Conservation (phyloP, 2,329 filamentous ascomycete genomes). For the Cryoendolithus antarcticus region DNA sequence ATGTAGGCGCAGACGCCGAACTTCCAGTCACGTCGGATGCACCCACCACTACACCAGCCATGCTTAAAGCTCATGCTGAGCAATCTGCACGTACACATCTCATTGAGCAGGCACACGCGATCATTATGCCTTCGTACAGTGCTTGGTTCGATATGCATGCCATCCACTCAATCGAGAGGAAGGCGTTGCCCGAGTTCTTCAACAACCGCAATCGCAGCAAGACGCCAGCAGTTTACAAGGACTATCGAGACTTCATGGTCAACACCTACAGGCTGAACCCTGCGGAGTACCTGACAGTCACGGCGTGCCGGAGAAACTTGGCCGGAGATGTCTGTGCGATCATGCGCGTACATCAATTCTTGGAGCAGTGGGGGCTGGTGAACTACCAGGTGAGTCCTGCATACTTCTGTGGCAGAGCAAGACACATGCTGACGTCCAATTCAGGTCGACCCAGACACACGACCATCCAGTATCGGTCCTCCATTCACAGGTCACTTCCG, state of each 20-base stretch:
- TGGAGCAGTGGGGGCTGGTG: conserved; percentile 97
- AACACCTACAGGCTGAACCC: conserved; percentile 97
- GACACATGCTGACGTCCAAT: conserved; percentile 9
- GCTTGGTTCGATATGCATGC: conserved; percentile 98
- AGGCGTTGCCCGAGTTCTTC: conserved; percentile 95
- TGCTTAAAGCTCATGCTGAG: conserved; percentile 68
- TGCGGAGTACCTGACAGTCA: conserved; percentile 91
- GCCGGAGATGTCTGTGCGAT: conserved; percentile 97
- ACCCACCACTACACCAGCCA: conserved; percentile 11
- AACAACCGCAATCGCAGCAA: conserved; percentile 97
- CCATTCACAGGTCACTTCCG: conserved; percentile 97
- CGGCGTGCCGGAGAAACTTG: conserved; percentile 84
- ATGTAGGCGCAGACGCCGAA: no score
- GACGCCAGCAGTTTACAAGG: conserved; percentile 92
- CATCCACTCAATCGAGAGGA: conserved; percentile 83
- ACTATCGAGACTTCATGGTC: conserved; percentile 99
- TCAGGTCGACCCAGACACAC: conserved; percentile 88
- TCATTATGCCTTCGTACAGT: conserved; percentile 93
- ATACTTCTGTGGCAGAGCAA: no score
- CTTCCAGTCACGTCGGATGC: conserved; percentile 4
- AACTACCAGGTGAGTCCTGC: conserved; percentile 71
- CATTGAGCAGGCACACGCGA: conserved; percentile 84
- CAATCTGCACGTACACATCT: conserved; percentile 82
- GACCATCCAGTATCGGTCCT: conserved; percentile 88
- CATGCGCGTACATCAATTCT: conserved; percentile 94